phyloP scores from a whole-genome alignment of 2,329 filamentous ascomycete species.

The Talaromyces funiculosus region DNA sequence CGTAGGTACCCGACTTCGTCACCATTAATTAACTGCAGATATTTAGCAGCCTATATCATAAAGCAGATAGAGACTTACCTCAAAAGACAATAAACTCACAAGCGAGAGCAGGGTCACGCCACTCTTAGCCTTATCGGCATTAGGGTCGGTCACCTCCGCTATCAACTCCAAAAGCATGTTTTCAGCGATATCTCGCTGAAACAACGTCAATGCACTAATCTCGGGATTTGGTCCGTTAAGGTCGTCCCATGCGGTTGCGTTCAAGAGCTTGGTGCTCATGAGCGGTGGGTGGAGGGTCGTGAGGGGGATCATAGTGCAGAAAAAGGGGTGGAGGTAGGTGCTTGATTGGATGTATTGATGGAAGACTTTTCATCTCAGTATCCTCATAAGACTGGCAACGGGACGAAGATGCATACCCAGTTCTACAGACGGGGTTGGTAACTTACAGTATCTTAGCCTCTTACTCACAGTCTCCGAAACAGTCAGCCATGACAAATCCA shows the following conservation, averaged over 20 bases:
- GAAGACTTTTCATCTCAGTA: slow-evolving; percentile 15
- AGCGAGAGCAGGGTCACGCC: not conserved
- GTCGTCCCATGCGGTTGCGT: slow-evolving; percentile 20
- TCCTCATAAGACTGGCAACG: not conserved
- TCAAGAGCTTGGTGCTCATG: slow-evolving; percentile 20
- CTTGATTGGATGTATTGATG: slow-evolving; percentile 17
- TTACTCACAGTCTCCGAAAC: slow-evolving; percentile 14
- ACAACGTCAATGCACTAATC: slow-evolving; percentile 16
- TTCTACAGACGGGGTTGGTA: not conserved
- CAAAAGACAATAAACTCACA: slow-evolving; percentile 12
- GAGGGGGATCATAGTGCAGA: slow-evolving; percentile 12
- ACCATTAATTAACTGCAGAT: slow-evolving; percentile 15
- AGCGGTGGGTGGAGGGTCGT: slow-evolving; percentile 15
- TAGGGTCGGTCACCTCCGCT: slow-evolving; percentile 2
- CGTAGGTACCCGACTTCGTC: slow-evolving; percentile 13
- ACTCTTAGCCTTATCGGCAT: not conserved
- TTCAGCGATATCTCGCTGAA: slow-evolving; percentile 17
- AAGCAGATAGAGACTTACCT: not conserved
- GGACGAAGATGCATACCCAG: not conserved
- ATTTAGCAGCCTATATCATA: not conserved
- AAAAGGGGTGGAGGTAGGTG: slow-evolving; percentile 18
- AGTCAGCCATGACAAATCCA: slow-evolving; percentile 14
- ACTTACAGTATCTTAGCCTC: slow-evolving; percentile 18
- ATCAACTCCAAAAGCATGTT: slow-evolving; percentile 12
- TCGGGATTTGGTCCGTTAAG: slow-evolving; percentile 11